Evolutionary conservation across 2,329 filamentous ascomycete genomes (phyloP).

Genomic region (Arthroderma sp.): DNA sequence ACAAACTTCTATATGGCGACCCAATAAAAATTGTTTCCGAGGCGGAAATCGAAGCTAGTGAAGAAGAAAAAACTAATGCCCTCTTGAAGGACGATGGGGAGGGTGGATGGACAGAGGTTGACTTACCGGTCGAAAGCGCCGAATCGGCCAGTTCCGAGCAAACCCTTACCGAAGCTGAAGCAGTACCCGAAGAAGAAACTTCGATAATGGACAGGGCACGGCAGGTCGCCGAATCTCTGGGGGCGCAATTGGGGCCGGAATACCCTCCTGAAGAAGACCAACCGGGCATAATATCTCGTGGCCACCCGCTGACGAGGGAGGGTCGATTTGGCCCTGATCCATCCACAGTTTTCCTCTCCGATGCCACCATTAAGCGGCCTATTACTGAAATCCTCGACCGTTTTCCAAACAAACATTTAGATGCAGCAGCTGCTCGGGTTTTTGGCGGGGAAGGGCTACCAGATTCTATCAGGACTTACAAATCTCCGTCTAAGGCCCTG

Average conservation of each 20-base stretch:
- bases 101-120: conserved; percentile 25
- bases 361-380: conserved; percentile 54
- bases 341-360: conserved; percentile 61
- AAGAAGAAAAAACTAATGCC: conserved; percentile 7
- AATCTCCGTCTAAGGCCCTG: conserved; percentile 30
- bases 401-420: conserved; percentile 61
- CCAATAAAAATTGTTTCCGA: conserved; percentile 35
- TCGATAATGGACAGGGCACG: not conserved
- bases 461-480: conserved; percentile 57
- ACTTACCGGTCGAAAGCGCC: conserved; percentile 18
- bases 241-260: conserved; percentile 25
- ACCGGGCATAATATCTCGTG: conserved; percentile 37
- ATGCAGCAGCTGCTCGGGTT: conserved; percentile 53
- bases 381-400: conserved; percentile 55
- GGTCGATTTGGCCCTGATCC: conserved; percentile 66
- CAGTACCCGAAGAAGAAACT: not conserved
- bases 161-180: too few relatives aligned
- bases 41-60: conserved; percentile 17
- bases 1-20: conserved; percentile 67
- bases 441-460: conserved; percentile 71
- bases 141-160: too few relatives aligned
- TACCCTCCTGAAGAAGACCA: conserved; percentile 25
- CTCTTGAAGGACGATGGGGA: conserved; percentile 19
- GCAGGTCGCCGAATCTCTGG: conserved; percentile 1
- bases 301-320: conserved; percentile 60